phyloP scores from a whole-genome alignment of 106 monocot species.

The Triglochin maritima region DNA sequence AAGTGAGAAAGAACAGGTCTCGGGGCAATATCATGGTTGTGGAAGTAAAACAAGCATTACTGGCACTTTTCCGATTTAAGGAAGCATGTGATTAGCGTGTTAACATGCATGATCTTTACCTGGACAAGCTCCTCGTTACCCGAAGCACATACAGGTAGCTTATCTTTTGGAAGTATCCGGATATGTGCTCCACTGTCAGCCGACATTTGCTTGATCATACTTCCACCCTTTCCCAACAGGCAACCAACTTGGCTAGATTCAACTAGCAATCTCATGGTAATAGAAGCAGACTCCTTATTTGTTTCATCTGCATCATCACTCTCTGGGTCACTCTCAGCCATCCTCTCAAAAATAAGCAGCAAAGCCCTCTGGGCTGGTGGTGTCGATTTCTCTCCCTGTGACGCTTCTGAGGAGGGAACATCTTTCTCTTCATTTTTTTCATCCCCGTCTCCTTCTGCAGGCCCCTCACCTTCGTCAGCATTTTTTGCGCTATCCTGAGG shows the following conservation, averaged over 20 bases:
- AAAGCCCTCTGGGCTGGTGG: slow-evolving; percentile 63
- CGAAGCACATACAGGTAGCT: slow-evolving; percentile 73
- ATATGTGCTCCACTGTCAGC: slow-evolving; percentile 81
- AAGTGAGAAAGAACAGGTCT: too few relatives aligned
- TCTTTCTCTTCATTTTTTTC: slow-evolving; percentile 23
- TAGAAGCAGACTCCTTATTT: slow-evolving; percentile 16
- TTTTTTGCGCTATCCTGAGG: slow-evolving; percentile 15
- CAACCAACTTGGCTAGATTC: slow-evolving; percentile 73
- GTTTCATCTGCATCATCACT: slow-evolving; percentile 34
- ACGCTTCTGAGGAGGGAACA: slow-evolving; percentile 12
- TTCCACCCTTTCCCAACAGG: slow-evolving; percentile 73
- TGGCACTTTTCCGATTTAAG: too few relatives aligned
- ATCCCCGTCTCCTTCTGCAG: slow-evolving; percentile 14
- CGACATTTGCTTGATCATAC: slow-evolving; percentile 80
- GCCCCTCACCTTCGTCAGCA: slow-evolving; percentile 10
- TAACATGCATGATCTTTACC: slow-evolving; percentile 19
- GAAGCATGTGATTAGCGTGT: too few relatives aligned
- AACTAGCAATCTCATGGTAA: slow-evolving; percentile 57
- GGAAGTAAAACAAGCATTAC: too few relatives aligned
- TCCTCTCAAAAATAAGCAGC: slow-evolving; percentile 73
- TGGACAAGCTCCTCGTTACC: slow-evolving; percentile 66
- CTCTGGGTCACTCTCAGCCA: slow-evolving; percentile 40
- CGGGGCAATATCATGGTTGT: too few relatives aligned
- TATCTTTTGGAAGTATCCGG: slow-evolving; percentile 61
- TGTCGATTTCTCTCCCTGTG: slow-evolving; percentile 28